Evolutionary conservation across 1,139 yeast genomes (phyloP).

Genomic region (Hanseniaspora sp.): DNA sequence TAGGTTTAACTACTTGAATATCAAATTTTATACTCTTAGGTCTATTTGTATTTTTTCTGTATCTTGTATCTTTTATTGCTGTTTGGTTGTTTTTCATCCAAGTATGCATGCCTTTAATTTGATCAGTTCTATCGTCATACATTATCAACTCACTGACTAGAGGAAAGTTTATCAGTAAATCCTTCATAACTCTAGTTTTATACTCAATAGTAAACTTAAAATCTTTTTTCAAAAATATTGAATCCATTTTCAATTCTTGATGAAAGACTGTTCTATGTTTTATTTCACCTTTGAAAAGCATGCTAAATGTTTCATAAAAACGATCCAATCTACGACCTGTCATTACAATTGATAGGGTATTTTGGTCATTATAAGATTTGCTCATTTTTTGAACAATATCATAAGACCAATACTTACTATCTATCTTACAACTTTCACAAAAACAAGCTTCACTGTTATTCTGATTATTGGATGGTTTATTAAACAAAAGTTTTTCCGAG

Average conservation of each 20-base stretch:
- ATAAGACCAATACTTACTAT: conserved; percentile 34
- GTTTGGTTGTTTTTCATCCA: conserved; percentile 9
- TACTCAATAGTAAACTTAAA: conserved; percentile 30
- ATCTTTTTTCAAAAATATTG: conserved; percentile 31
- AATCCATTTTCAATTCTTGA: conserved; percentile 29
- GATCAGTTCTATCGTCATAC: conserved; percentile 36
- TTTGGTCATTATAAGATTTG: conserved; percentile 29
- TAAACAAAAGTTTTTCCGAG: no score
- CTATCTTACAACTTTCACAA: conserved; percentile 19
- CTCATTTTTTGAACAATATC: conserved; percentile 31
- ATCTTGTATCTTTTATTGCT: neutral
- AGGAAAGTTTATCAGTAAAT: conserved; percentile 25
- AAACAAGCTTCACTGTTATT: neutral
- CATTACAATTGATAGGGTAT: conserved; percentile 32
- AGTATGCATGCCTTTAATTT: conserved; percentile 30
- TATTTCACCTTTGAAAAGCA: conserved; percentile 20
- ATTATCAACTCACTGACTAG: conserved; percentile 28
- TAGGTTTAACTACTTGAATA: neutral
- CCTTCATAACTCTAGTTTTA: conserved; percentile 32
- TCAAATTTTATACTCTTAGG: neutral
- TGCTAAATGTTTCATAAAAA: conserved; percentile 27
- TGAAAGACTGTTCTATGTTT: conserved; percentile 16
- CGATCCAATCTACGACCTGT: conserved; percentile 33
- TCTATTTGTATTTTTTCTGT: neutral
- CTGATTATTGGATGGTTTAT: no score